Evolutionary conservation across 2,329 filamentous ascomycete genomes (phyloP), one percentile per base, ranked within the genome.

Genomic region (Trichoderma endophyticum): DNA sequence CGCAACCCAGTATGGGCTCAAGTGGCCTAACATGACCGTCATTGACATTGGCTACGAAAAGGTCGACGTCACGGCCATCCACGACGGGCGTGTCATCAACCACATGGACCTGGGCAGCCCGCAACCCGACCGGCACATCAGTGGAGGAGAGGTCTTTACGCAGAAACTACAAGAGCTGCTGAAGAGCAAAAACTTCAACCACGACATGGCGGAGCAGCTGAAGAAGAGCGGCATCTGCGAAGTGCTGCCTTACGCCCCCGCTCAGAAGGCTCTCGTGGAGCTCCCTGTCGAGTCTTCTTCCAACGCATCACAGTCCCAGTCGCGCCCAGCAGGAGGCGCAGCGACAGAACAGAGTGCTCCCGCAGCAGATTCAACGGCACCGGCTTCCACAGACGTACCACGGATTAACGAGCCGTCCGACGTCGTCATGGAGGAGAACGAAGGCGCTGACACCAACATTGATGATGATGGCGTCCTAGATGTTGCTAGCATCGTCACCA

Each of bases 31-130:
- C 76, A 91, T 96, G 77, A 96, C 94, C 0, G 89, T 99, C 24
- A 87, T 99, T 28, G 96, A 99, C 80, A 92, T 99, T 73, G 96
- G 96, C 12, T 93, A 91, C 80, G 90, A 93, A 77, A 98, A 98
- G 84, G 93, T 95, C 28, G 95, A 99, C 77, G 89, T 99, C 24
- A 97, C 94, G 1, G 95, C 95, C 71, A 90, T 99, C 64, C 91
- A 91, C 72, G 95, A 98, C 74, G 95, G 93, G 77, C 84, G 90
- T 60, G 88, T 97, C 6, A 87, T 83, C 86, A 94, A 81, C 86
- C 93, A 82, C 83, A 90, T 78, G 87, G 89, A 79, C 81, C 88
- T 86, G 82, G 91, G 79, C 80, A 89, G 79, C 82, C 90, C 74
- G 73, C 87, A 73, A 6, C 75, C 73, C n/a, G 79, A 80, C 26